phyloP scores from a whole-genome alignment of 73 alveolate species.

The Paramecium caudatum region DNA sequence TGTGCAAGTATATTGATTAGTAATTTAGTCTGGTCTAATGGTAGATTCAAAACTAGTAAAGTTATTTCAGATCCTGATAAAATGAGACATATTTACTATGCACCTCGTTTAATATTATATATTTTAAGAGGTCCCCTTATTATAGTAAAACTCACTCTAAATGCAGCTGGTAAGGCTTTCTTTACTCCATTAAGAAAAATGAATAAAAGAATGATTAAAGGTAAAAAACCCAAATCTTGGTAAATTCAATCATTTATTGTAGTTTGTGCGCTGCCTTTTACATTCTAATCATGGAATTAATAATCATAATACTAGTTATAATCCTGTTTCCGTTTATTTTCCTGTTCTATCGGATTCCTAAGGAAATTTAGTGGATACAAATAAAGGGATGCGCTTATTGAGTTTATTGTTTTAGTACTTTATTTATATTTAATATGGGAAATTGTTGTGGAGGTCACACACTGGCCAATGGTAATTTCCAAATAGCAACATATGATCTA shows the following conservation, averaged over 20 bases:
- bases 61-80: neutral
- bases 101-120: conserved; percentile 28
- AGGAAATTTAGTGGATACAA: neutral
- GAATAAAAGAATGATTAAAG: neutral
- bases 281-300: neutral
- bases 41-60: neutral
- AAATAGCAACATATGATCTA: neutral
- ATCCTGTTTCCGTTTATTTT: conserved; percentile 8
- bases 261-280: neutral
- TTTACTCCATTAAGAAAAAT: neutral
- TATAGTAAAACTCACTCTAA: neutral
- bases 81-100: neutral
- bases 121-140: conserved; percentile 30
- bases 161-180: neutral
- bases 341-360: neutral
- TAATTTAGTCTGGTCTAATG: conserved; percentile 49
- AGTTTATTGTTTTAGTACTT: conserved; percentile 1
- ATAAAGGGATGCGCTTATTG: conserved; percentile 63
- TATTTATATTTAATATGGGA: conserved; percentile 24
- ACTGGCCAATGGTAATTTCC: neutral
- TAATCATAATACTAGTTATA: neutral
- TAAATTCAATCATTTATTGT: neutral
- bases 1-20: neutral
- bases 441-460: conserved; percentile 60
- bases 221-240: neutral